phyloP scores from a whole-genome alignment of 306 rosid genomes.

The Cicer bijugum region DNA sequence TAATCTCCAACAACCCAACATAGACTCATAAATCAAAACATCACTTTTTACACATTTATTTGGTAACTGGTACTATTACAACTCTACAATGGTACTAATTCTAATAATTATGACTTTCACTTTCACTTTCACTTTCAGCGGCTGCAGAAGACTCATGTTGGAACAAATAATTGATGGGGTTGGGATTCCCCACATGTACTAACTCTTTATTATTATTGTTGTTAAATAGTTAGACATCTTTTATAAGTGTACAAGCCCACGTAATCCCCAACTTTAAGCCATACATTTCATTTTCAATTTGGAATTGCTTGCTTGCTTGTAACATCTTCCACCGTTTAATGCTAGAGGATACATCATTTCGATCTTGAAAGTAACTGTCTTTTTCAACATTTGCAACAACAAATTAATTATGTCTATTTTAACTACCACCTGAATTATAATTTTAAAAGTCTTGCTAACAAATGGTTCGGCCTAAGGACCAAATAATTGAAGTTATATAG shows the following conservation, averaged over 20 bases:
- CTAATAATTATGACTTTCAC: neutral
- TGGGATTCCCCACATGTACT: slow-evolving; percentile 39
- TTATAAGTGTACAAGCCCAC: slow-evolving; percentile 26
- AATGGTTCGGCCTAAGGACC: too few species aligned
- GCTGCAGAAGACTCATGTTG: slow-evolving; percentile 33
- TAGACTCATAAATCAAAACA: too few species aligned
- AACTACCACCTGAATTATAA: too few species aligned
- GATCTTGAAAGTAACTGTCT: neutral
- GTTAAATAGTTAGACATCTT: slow-evolving; percentile 15
- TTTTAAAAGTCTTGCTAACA: too few species aligned
- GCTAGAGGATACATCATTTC: neutral
- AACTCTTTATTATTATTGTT: neutral
- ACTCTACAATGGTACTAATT: too few species aligned
- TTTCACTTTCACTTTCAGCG: slow-evolving; percentile 29
- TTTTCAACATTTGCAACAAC: neutral
- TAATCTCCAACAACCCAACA: too few species aligned
- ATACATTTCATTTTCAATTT: slow-evolving; percentile 27
- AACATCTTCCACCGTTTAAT: slow-evolving; percentile 38
- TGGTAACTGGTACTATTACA: too few species aligned
- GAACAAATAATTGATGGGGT: slow-evolving; percentile 42
- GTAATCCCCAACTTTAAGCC: slow-evolving; percentile 30
- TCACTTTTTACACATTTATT: too few species aligned
- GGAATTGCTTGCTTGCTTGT: neutral
- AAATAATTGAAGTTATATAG: too few species aligned
- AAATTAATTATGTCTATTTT: too few species aligned